Evolutionary conservation across 2,329 filamentous ascomycete species (phyloP).

Genomic region (Trichoderma afroharzianum): DNA sequence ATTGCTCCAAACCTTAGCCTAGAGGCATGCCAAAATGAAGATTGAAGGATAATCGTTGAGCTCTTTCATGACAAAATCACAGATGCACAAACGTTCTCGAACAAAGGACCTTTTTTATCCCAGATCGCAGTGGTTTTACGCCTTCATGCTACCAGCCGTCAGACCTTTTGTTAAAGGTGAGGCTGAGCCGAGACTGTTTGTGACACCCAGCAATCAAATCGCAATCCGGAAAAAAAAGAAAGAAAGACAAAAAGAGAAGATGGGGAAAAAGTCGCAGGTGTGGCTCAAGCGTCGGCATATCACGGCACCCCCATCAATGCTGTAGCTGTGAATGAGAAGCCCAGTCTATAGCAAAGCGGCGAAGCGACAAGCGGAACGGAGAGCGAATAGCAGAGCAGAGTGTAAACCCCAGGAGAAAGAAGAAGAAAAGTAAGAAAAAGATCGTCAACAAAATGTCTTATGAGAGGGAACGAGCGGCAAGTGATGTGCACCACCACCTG

Average conservation of each 20-base stretch:
- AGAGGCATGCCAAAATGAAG: neutral
- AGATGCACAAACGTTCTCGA: neutral
- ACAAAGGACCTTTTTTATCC: neutral
- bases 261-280: neutral
- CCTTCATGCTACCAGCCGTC: neutral
- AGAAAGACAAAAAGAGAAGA: neutral
- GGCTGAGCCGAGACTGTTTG: neutral
- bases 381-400: neutral
- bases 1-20: neutral
- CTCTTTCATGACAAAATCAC: neutral
- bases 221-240: neutral
- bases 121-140: neutral
- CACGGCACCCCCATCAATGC: neutral
- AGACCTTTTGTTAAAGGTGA: neutral
- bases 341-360: neutral
- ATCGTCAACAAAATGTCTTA: neutral
- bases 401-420: neutral
- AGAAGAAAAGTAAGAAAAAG: neutral
- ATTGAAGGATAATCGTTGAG: too few relatives aligned
- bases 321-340: neutral
- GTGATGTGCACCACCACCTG: constrained; percentile 13
- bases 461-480: neutral
- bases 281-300: neutral
- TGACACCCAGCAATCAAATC: neutral
- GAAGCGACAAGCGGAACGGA: neutral